Conservation (phyloP, 106 monocot genomes). For the Phalaenopsis aphrodite region DNA sequence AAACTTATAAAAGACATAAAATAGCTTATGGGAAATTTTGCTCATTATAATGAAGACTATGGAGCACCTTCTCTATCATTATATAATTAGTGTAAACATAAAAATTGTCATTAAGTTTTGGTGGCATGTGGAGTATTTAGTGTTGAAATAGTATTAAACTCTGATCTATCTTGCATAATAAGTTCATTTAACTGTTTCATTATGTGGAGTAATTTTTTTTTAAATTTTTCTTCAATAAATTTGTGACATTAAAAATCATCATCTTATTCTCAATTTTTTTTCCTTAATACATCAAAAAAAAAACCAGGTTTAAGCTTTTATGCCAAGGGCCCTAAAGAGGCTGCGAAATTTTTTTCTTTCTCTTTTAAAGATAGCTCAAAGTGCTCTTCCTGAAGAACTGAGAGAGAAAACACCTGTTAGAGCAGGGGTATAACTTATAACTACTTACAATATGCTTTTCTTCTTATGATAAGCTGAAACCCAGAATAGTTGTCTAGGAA, state of each 20-base stretch:
- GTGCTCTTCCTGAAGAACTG: slow-evolving; percentile 47
- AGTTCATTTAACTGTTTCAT: background rate
- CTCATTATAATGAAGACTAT: no score
- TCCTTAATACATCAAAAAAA: slow-evolving; percentile 35
- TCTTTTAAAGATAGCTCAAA: slow-evolving; percentile 68
- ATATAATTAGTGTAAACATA: no score
- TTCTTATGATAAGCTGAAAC: background rate
- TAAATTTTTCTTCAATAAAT: background rate
- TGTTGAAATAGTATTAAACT: background rate
- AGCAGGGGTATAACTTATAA: slow-evolving; percentile 68
- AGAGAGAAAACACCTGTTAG: slow-evolving; percentile 66
- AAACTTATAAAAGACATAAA: no score
- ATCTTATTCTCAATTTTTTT: background rate
- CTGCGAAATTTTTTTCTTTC: slow-evolving; percentile 63
- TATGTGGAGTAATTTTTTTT: background rate
- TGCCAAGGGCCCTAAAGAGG: slow-evolving; percentile 61
- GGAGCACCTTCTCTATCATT: no score
- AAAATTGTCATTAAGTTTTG: no score
- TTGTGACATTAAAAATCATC: background rate
- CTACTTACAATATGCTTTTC: background rate
- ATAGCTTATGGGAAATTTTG: no score
- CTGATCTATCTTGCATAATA: background rate
- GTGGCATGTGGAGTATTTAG: no score
- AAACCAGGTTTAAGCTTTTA: slow-evolving; percentile 80
- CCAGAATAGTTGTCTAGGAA: background rate